Base-by-base conservation (phyloP, 2,329 filamentous ascomycete species). In the Fusarium algeriense region DNA sequence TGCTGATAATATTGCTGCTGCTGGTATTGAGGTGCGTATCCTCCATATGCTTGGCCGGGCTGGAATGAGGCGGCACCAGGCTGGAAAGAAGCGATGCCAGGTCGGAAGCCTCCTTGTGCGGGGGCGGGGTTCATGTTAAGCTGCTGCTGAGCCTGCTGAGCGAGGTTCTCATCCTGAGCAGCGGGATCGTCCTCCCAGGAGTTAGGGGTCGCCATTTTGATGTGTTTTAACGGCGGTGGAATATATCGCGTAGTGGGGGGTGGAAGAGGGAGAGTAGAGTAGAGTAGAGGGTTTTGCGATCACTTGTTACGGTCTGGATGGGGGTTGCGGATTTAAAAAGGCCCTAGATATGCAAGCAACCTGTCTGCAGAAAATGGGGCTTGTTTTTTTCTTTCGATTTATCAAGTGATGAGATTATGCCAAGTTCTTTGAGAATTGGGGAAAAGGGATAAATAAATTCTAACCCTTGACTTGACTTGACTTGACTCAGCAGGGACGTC, bases 151-250 rank as follows among this genome's bases (percentile, higher is more conserved):
- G 92, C 84, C 85, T 95, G 93, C 77, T 90, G 90, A 69, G 93
- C 89, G 81, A 97, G 89, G 80, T 89, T 89, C 76, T 93, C 92
- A 77, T 95, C 92, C 85, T 93, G 91, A 70, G 89, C 90, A 60
- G 91, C 86, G 78, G 91, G 90, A 78, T 95, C 93, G 78, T 97
- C 94, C 84, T 98, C 95, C 93, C 96, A 98, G 70, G 94, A 97
- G 82, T 97, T 94, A 78, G 94, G 92, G 82, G 95, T 91, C 77
- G 95, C 92, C 94, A 97, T 97, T 78, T 60, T 87, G 75, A 66
- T 53, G 61, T 68, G 26, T 64, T 5, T 72, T 32, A 38, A 50
- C 50, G 49, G 55, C 61, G 40, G 46, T 58, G 57, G 52, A 48
- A 37, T 59, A 32, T 57, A 37, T 66, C 61, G 60, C 45, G 67